These are phyloP conservation scores for Musa schizocarpa DNA, from an alignment of 176 grass and related monocot genomes.

Conservation along the genomic window DNA sequence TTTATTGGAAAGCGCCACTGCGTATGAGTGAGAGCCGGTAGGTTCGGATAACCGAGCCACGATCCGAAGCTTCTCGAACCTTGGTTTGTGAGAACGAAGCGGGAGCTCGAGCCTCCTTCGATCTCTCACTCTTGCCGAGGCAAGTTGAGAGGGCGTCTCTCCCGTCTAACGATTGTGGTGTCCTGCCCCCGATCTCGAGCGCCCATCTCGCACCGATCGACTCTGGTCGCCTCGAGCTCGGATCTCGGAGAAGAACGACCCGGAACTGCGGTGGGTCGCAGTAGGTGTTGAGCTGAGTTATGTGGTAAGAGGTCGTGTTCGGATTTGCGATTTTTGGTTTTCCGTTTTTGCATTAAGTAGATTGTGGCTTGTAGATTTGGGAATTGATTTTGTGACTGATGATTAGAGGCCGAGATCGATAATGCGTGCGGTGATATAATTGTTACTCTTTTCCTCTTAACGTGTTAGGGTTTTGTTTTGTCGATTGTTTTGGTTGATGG, in stretches of 20 bases:
- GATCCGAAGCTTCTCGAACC: background rate
- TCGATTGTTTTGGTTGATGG: background rate
- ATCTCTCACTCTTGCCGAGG: background rate
- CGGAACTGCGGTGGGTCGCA: background rate
- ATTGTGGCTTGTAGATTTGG: background rate
- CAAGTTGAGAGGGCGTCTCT: background rate
- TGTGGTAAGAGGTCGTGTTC: background rate
- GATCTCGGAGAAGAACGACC: background rate
- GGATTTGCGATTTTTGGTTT: background rate
- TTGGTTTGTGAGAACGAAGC: background rate
- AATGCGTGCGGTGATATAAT: background rate
- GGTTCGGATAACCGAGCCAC: background rate
- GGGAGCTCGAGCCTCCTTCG: background rate
- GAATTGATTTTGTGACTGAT: background rate
- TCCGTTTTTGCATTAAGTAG: background rate
- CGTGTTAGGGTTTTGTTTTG: background rate
- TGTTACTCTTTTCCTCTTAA: background rate
- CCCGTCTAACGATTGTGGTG: background rate
- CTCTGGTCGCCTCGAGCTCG: background rate
- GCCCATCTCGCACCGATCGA: background rate
- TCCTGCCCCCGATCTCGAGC: background rate
- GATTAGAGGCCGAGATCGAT: background rate
- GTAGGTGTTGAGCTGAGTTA: background rate
- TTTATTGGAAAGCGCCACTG: background rate
- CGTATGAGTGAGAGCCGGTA: background rate